Evolutionary conservation across 2,329 filamentous ascomycete genomes (phyloP).

Genomic region (Neofusicoccum umdonicola): DNA sequence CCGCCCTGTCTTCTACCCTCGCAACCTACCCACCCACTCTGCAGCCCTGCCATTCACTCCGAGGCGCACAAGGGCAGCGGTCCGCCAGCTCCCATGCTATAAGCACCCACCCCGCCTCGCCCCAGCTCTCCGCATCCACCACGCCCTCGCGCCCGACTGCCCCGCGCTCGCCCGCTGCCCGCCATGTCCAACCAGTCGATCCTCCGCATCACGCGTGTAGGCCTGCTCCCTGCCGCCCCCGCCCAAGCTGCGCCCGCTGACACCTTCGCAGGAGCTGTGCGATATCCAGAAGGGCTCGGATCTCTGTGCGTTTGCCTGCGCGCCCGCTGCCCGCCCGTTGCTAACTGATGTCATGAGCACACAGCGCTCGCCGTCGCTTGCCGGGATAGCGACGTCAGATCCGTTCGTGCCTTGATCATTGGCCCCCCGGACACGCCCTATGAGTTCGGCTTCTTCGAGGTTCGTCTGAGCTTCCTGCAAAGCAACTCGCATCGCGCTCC

Average conservation of each 20-base stretch:
- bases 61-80: background rate
- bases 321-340: slow-evolving; percentile 6
- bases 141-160: background rate
- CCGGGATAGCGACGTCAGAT: slow-evolving; percentile 82
- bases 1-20: background rate
- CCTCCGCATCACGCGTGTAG: slow-evolving; percentile 80
- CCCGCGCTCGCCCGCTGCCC: slow-evolving; percentile 6
- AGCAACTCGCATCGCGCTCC: background rate
- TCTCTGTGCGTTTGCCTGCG: slow-evolving; percentile 61
- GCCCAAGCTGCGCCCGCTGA: slow-evolving; percentile 20
- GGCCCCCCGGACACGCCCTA: slow-evolving; percentile 94
- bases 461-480: slow-evolving; percentile 39
- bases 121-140: background rate
- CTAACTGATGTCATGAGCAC: slow-evolving; percentile 22
- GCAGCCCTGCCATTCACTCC: background rate
- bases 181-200: slow-evolving; percentile 80
- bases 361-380: slow-evolving; percentile 82
- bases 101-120: background rate
- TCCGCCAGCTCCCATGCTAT: background rate
- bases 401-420: slow-evolving; percentile 82
- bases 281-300: slow-evolving; percentile 82
- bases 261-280: slow-evolving; percentile 66
- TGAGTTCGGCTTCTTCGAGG: slow-evolving; percentile 96
- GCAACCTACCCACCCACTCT: background rate
- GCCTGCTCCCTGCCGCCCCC: slow-evolving; percentile 24